Conservation (phyloP, 176 grass and related monocot genomes). For the Zizania latifolia region DNA sequence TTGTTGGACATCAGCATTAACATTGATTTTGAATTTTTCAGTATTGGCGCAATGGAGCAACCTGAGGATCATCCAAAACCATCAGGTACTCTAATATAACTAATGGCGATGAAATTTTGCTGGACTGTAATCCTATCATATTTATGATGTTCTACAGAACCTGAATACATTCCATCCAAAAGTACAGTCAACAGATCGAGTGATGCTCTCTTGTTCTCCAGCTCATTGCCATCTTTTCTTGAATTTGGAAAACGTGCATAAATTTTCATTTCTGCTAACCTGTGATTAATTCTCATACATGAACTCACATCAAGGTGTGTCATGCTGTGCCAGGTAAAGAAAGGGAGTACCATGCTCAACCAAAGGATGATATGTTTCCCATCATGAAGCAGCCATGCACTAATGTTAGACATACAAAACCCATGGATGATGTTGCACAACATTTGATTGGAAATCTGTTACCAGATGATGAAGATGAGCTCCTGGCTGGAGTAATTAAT, state of each 20-base stretch:
- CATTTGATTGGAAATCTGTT: slow-evolving; percentile 32
- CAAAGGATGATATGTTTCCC: slow-evolving; percentile 23
- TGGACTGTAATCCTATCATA: neutral
- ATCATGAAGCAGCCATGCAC: neutral
- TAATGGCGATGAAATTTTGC: neutral
- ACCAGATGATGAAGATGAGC: slow-evolving; percentile 54
- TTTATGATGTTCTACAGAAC: slow-evolving; percentile 2
- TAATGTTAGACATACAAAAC: neutral
- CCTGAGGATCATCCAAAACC: neutral
- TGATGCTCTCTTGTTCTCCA: slow-evolving; percentile 37
- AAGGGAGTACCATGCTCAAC: neutral
- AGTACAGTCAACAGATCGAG: slow-evolving; percentile 28
- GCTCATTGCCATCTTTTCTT: slow-evolving; percentile 38
- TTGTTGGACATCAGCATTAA: neutral
- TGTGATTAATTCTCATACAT: slow-evolving; percentile 4
- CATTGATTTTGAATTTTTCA: neutral
- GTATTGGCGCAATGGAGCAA: slow-evolving; percentile 21
- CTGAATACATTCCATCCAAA: slow-evolving; percentile 19
- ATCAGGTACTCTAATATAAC: slow-evolving; percentile 12
- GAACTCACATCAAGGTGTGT: slow-evolving; percentile 8
- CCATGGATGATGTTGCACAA: slow-evolving; percentile 35
- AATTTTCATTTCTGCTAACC: neutral
- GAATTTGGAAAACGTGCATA: slow-evolving; percentile 24
- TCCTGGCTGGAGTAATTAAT: slow-evolving; percentile 49
- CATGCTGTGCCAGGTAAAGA: slow-evolving; percentile 13